phyloP scores from a whole-genome alignment of 1,284 basidiomycete species.

The Apiotrichum laibachii region DNA sequence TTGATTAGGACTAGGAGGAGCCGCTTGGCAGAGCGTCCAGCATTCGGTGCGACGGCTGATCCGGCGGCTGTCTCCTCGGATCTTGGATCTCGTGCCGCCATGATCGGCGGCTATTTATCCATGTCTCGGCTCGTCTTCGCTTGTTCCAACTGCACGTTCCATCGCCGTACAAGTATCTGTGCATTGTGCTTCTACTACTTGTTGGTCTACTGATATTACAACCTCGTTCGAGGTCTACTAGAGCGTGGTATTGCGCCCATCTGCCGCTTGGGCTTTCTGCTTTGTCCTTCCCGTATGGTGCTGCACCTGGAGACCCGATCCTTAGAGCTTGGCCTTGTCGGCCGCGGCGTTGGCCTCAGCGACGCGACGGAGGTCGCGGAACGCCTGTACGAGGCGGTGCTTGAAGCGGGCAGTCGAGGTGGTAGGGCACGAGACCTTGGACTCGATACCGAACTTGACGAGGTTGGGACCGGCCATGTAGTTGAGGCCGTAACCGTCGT shows the following conservation, averaged over 20 bases:
- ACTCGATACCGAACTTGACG: slow-evolving; percentile 94
- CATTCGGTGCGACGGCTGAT: too few species aligned
- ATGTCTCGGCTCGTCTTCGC: too few species aligned
- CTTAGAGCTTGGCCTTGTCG: slow-evolving; percentile 34
- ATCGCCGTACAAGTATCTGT: background rate
- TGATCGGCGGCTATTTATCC: too few species aligned
- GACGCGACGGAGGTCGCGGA: slow-evolving; percentile 68
- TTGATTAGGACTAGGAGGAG: too few species aligned
- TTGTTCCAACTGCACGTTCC: too few species aligned
- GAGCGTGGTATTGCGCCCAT: background rate
- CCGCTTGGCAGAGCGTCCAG: too few species aligned
- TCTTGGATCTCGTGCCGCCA: too few species aligned
- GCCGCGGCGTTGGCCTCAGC: slow-evolving; percentile 51
- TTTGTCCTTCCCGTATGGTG: too few species aligned
- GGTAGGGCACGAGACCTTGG: slow-evolving; percentile 67
- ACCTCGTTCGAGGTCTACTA: background rate
- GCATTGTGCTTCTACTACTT: background rate
- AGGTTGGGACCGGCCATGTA: slow-evolving; percentile 77
- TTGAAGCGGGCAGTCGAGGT: slow-evolving; percentile 76
- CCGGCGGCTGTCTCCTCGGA: too few species aligned
- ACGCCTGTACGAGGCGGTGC: slow-evolving; percentile 62
- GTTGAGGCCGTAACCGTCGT: slow-evolving; percentile 87
- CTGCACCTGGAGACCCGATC: background rate
- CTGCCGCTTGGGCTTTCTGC: background rate
- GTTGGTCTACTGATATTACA: slow-evolving; percentile 2